phyloP scores from a whole-genome alignment of 768 basidiomycete species.

The Hericium coralloides region DNA sequence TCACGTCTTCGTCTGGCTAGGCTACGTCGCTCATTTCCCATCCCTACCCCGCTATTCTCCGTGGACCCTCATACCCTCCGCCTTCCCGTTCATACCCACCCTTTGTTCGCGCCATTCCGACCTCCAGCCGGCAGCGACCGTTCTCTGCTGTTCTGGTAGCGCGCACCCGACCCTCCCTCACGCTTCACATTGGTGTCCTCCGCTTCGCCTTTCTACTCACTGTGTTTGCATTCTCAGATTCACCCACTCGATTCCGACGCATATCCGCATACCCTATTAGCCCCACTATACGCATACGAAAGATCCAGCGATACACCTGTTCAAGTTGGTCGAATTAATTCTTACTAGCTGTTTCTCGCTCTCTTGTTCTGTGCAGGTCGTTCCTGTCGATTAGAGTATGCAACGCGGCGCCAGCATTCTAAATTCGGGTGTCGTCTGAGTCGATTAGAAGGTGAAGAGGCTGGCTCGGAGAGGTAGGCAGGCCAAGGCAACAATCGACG shows the following conservation, averaged over 20 bases:
- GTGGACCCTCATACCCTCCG: not conserved
- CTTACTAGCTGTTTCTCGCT: constrained; percentile 4
- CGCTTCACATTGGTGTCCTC: not conserved
- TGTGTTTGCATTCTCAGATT: not conserved
- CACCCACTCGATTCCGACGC: not conserved
- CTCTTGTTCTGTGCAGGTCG: too few species aligned
- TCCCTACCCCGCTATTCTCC: not conserved
- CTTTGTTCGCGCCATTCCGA: not conserved
- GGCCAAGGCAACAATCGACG: too few species aligned
- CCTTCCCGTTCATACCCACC: not conserved
- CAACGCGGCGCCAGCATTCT: too few species aligned
- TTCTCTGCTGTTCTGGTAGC: not conserved
- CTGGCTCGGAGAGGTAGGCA: too few species aligned
- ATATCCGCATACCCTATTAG: not conserved
- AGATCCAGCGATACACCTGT: too few species aligned
- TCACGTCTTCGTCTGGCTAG: not conserved
- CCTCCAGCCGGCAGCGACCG: not conserved
- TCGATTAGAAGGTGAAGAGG: too few species aligned
- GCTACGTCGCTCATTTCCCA: not conserved
- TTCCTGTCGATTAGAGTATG: too few species aligned
- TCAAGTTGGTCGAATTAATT: not conserved
- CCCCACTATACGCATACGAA: not conserved
- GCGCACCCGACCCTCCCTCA: not conserved
- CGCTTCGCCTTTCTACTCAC: not conserved
- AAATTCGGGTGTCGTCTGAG: too few species aligned